Base-by-base conservation (phyloP, 208 protist genomes). In the Acanthamoeba rhysodes region DNA sequence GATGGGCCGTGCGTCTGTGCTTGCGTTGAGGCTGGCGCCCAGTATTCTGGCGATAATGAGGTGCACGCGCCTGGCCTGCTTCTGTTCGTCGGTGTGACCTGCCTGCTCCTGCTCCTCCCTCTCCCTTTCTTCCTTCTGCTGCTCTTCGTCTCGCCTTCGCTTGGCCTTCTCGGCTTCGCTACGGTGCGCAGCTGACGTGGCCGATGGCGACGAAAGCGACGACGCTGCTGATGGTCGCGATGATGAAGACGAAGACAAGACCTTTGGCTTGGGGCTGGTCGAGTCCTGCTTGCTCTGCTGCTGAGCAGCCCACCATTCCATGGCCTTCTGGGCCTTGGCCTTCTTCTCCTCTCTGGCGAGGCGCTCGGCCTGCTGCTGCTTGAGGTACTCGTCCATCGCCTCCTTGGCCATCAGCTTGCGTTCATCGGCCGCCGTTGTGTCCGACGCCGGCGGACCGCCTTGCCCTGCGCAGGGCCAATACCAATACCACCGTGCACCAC, bases 381-480 rank as follows among this genome's bases (percentile, higher is more conserved):
- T 84, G 76, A 84, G 76, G 76, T 84, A 84, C 76, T 84, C 76
- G 41, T 84, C 76, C 76, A 84, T 84, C 20, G 76, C 76, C n/a
- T 84, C 76, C 62, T 64, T 91, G 53, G 85, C 34, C 62, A 66
- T 64, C 18, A n/a, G 85, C 53, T 91, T 72, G 0, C 53, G 18
- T n/a, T 91, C 62, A 16, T 91, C 57, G 16, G 85, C 27, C 29
- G 18, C 53, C 22, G 53, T 37, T 0, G 22, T 88, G 48, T 12
- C 48, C 48, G 48, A 50, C 48, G 12, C 12, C 0, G 48, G 12
- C 48, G 48, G 12, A 4, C 45, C 45, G 45, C 45, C 48, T 50
- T 50, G 48, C 48, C 48, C 48, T 50, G 48, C 48, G 41, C 41
- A 45, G 12, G 8, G n/a, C n/a, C n/a, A n/a, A n/a, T n/a, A n/a